Evolutionary conservation across 345 rosid species (phyloP).

Genomic region (Arabidopsis suecica): DNA sequence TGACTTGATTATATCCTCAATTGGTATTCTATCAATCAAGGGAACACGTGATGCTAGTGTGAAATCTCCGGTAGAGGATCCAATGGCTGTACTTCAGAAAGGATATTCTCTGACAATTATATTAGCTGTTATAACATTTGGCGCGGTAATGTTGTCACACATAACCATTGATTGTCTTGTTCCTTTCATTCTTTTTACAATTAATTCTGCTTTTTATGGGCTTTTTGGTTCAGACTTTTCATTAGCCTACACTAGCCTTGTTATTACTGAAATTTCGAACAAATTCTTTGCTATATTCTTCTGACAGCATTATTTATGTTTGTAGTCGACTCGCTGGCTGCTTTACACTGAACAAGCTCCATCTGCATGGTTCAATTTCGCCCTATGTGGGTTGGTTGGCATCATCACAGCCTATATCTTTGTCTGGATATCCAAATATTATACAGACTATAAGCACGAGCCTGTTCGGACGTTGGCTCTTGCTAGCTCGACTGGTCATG

Average conservation of each 20-base stretch:
- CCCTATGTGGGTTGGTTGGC: slow-evolving; percentile 95
- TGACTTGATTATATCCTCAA: slow-evolving; percentile 89
- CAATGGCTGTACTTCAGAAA: slow-evolving; percentile 95
- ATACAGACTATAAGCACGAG: slow-evolving; percentile 97
- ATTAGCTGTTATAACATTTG: slow-evolving; percentile 88
- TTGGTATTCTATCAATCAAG: slow-evolving; percentile 91
- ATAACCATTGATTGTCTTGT: slow-evolving; percentile 11
- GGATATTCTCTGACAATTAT: slow-evolving; percentile 90
- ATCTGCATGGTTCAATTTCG: slow-evolving; percentile 95
- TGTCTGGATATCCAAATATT: slow-evolving; percentile 95
- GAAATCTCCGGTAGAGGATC: slow-evolving; percentile 86
- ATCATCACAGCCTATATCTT: slow-evolving; percentile 91
- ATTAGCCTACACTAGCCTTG: neutral
- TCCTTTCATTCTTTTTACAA: slow-evolving; percentile 7
- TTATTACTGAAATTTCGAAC: slow-evolving; percentile 12
- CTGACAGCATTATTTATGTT: slow-evolving; percentile 41
- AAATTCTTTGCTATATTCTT: slow-evolving; percentile 21
- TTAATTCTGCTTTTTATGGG: neutral
- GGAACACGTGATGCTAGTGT: slow-evolving; percentile 76
- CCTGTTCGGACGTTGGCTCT: slow-evolving; percentile 95
- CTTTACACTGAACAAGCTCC: slow-evolving; percentile 98
- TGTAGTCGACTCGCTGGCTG: slow-evolving; percentile 97
- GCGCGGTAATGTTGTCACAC: slow-evolving; percentile 62
- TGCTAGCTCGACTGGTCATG: slow-evolving; percentile 97
- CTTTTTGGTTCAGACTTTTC: slow-evolving; percentile 1